Percentiles rank a stretch among this genome's conserved stretches.
phyloP scores from a whole-genome alignment of 768 basidiomycete species.

The Pleurotus eryngii region DNA sequence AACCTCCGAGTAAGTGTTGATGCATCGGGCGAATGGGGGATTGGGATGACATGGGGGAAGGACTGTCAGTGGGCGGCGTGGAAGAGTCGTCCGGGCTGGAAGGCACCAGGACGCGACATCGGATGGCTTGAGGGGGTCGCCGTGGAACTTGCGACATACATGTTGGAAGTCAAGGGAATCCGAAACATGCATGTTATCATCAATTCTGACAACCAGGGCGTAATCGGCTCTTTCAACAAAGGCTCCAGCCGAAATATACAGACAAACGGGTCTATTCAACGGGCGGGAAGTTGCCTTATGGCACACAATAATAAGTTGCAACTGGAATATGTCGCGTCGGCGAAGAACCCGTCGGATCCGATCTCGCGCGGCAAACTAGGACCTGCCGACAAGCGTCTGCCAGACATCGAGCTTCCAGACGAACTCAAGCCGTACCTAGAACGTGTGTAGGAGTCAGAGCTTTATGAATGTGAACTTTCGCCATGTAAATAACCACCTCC shows the following conservation, averaged over 20 bases:
- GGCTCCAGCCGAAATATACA: conserved; percentile 18
- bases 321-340: conserved; percentile 17
- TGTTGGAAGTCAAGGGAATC: conserved; percentile 7
- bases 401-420: background rate
- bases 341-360: conserved; percentile 22
- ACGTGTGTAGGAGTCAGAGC: background rate
- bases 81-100: conserved; percentile 13
- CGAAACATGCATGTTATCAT: conserved; percentile 14
- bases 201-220: conserved; percentile 26
- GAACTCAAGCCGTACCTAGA: background rate
- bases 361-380: conserved; percentile 18
- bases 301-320: conserved; percentile 10
- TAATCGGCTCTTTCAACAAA: conserved; percentile 22
- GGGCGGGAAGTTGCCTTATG: conserved; percentile 4
- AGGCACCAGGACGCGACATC: conserved; percentile 15
- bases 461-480: too few species aligned
- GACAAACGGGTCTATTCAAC: conserved; percentile 18
- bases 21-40: conserved; percentile 17
- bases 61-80: conserved; percentile 18
- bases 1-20: conserved; percentile 16
- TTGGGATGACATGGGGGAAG: conserved; percentile 12
- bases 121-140: conserved; percentile 23
- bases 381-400: background rate
- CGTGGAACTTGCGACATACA: conserved; percentile 18
- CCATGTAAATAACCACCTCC: too few species aligned